phyloP scores from a whole-genome alignment of 768 basidiomycete species.

The Pleurotus pulmonarius region DNA sequence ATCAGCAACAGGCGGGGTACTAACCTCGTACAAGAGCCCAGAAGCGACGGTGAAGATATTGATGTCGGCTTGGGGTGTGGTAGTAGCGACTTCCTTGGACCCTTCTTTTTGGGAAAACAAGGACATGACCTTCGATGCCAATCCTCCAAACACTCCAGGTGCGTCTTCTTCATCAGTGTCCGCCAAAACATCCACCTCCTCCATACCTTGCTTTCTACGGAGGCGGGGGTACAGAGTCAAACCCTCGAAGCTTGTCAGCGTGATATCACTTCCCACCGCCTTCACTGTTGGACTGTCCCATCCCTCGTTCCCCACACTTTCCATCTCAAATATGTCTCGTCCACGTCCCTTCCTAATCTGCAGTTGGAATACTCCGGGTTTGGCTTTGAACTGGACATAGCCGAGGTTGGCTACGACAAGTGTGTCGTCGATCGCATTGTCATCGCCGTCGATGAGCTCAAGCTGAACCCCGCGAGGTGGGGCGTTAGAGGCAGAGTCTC shows the following conservation, averaged over 20 bases:
- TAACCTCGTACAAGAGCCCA: slow-evolving; percentile 90
- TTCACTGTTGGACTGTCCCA: slow-evolving; percentile 77
- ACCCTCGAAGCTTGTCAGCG: slow-evolving; percentile 87
- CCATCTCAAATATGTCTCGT: slow-evolving; percentile 73
- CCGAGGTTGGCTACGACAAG: slow-evolving; percentile 93
- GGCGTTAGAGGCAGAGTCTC: slow-evolving; percentile 57
- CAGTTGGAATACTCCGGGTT: slow-evolving; percentile 82
- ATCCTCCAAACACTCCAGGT: slow-evolving; percentile 40
- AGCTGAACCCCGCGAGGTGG: slow-evolving; percentile 92
- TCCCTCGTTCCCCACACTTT: slow-evolving; percentile 86
- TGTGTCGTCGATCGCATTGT: slow-evolving; percentile 71
- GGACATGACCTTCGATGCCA: slow-evolving; percentile 11
- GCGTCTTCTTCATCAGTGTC: slow-evolving; percentile 29
- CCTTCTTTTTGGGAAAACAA: slow-evolving; percentile 15
- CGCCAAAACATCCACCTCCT: slow-evolving; percentile 74
- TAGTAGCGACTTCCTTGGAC: slow-evolving; percentile 12
- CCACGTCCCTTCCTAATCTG: slow-evolving; percentile 83
- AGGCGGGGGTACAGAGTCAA: slow-evolving; percentile 85
- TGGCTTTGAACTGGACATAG: slow-evolving; percentile 93
- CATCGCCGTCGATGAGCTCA: slow-evolving; percentile 56
- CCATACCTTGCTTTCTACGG: slow-evolving; percentile 68
- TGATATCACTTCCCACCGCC: slow-evolving; percentile 68
- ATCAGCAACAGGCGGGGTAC: slow-evolving; percentile 7
- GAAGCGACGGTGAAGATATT: slow-evolving; percentile 99
- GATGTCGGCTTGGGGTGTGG: slow-evolving; percentile 75